Conservation (phyloP, 768 basidiomycete species). For the Hericium erinaceus region DNA sequence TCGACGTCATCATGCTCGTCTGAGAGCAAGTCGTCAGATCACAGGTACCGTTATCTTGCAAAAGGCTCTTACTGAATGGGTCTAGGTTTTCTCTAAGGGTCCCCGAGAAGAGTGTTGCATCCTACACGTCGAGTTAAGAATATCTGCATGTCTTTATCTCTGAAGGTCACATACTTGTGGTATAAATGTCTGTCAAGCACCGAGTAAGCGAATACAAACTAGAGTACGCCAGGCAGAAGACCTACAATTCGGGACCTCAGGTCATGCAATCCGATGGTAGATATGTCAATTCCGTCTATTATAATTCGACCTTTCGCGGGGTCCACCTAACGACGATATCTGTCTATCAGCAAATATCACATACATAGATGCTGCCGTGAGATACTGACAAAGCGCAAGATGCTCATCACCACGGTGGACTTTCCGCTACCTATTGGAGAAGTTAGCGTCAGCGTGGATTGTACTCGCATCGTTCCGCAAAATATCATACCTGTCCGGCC, state of each 20-base stretch:
- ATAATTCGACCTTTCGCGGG: conserved; percentile 66
- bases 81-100: conserved; percentile 69
- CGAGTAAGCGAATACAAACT: neutral
- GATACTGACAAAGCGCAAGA: conserved; percentile 64
- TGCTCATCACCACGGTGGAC: conserved; percentile 78
- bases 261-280: conserved; percentile 77
- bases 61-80: conserved; percentile 43
- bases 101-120: conserved; percentile 74
- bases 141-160: neutral
- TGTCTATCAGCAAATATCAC: neutral
- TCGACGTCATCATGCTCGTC: conserved; percentile 73
- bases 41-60: no score
- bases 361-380: neutral
- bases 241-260: conserved; percentile 65
- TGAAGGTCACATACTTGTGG: conserved; percentile 27
- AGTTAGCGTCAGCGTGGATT: neutral
- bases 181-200: conserved; percentile 54
- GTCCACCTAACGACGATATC: conserved; percentile 43
- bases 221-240: conserved; percentile 1
- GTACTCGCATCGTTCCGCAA: neutral
- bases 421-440: conserved; percentile 55
- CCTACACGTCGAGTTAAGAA: conserved; percentile 15
- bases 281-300: conserved; percentile 85
- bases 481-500: conserved; percentile 55
- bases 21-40: conserved; percentile 14